Evolutionary conservation across 257 asterid genomes (phyloP).

Genomic region (Petrea volubilis): DNA sequence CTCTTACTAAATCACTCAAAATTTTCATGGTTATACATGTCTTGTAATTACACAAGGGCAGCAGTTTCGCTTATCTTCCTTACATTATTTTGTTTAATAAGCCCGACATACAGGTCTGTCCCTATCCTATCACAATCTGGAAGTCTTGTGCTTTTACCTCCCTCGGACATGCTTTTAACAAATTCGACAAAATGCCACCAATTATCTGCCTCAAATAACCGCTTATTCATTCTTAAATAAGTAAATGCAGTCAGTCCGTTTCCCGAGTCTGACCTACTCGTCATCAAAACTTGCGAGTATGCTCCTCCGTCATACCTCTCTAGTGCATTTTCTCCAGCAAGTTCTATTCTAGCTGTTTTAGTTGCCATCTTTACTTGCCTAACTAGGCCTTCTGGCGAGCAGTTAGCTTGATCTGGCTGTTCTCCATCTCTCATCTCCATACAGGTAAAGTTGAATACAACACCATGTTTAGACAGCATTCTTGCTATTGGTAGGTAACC

Average conservation of each 20-base stretch:
- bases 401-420: slow-evolving; percentile 68
- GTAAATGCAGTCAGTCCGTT: slow-evolving; percentile 77
- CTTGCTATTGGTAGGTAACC: slow-evolving; percentile 86
- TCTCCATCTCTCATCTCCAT: slow-evolving; percentile 93
- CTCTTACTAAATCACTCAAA: not conserved
- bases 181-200: slow-evolving; percentile 80
- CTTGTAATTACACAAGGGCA: slow-evolving; percentile 54
- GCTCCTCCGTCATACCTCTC: slow-evolving; percentile 84
- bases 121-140: slow-evolving; percentile 62
- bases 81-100: slow-evolving; percentile 39
- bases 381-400: slow-evolving; percentile 92
- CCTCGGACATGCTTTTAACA: slow-evolving; percentile 73
- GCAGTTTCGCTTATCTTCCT: slow-evolving; percentile 39
- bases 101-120: slow-evolving; percentile 70
- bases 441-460: slow-evolving; percentile 76
- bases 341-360: slow-evolving; percentile 54
- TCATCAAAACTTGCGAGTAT: slow-evolving; percentile 62
- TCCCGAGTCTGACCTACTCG: slow-evolving; percentile 71
- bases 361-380: slow-evolving; percentile 82
- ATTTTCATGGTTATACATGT: slow-evolving; percentile 10
- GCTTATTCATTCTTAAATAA: slow-evolving; percentile 78
- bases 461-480: slow-evolving; percentile 72
- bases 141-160: slow-evolving; percentile 55
- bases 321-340: slow-evolving; percentile 94
- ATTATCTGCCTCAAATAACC: slow-evolving; percentile 71